A percentile compares a stretch with the other conserved stretches of the same genome.
These are phyloP conservation scores for Epichloe typhina DNA, from an alignment of 2,329 filamentous ascomycete genomes.

Conservation along the genomic window DNA sequence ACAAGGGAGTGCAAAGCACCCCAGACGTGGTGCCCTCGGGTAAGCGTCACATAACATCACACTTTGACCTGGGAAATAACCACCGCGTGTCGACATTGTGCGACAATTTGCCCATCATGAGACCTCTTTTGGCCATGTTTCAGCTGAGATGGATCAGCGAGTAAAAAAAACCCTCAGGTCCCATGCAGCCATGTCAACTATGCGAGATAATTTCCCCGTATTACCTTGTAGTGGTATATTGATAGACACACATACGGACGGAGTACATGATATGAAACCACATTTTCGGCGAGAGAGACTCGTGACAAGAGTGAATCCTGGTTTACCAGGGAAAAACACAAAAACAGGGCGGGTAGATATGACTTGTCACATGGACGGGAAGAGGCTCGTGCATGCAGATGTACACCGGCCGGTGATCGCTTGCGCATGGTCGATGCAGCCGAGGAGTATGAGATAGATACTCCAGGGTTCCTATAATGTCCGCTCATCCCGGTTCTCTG, in stretches of 20 bases:
- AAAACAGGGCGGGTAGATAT: not conserved
- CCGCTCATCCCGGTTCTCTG: not conserved
- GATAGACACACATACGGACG: not conserved
- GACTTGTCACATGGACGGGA: slow-evolving; percentile 4
- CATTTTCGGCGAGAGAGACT: not conserved
- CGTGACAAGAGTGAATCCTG: not conserved
- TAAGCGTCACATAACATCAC: not conserved
- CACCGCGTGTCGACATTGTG: not conserved
- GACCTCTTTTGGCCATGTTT: not conserved
- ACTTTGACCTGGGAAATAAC: not conserved
- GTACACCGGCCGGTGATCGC: slow-evolving; percentile 15
- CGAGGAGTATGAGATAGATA: slow-evolving; percentile 2
- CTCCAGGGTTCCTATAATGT: not conserved
- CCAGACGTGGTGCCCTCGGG: not conserved
- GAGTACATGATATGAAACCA: not conserved
- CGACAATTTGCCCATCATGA: not conserved
- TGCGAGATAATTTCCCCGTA: not conserved
- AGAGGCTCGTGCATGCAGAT: slow-evolving; percentile 8
- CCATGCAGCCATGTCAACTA: not conserved
- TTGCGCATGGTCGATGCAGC: slow-evolving; percentile 8
- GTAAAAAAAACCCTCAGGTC: not conserved
- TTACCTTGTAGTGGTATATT: not conserved
- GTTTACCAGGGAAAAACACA: not conserved
- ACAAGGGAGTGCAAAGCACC: not conserved
- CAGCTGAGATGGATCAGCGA: not conserved